These are phyloP conservation scores for Calocera viscosa DNA, from an alignment of 768 basidiomycete genomes.

Conservation along the genomic window DNA sequence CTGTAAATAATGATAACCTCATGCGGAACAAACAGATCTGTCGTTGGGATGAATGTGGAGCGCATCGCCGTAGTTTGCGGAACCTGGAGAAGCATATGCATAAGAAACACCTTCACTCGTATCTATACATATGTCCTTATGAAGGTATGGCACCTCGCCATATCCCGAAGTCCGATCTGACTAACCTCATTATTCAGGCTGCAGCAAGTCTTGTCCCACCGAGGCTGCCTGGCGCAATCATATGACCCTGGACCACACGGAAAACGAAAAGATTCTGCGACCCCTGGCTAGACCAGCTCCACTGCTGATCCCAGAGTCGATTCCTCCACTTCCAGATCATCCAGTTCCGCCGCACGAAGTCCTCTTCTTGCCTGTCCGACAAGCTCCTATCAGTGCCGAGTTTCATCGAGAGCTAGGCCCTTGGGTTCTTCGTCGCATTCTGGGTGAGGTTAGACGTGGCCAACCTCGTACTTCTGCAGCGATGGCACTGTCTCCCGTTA, in stretches of 20 bases:
- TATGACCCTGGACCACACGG: background rate
- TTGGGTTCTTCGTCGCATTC: background rate
- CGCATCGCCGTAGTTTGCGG: background rate
- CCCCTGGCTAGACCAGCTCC: background rate
- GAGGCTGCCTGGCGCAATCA: background rate
- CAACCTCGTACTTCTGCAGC: background rate
- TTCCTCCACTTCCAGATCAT: background rate
- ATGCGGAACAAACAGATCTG: background rate
- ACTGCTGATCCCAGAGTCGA: background rate
- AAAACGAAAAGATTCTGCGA: background rate
- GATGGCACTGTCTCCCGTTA: background rate
- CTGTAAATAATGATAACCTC: background rate
- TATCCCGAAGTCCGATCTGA: background rate
- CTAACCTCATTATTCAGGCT: background rate
- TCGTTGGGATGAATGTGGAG: background rate
- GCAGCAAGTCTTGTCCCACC: background rate
- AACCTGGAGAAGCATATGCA: background rate
- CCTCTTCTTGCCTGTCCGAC: background rate
- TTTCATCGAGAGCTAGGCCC: background rate
- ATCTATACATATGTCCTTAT: background rate
- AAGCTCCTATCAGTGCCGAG: background rate
- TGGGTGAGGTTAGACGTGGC: background rate
- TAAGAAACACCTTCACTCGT: background rate
- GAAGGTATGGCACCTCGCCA: background rate
- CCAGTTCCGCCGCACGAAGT: background rate